phyloP scores from a whole-genome alignment of 805 yeast species.

The Millerozyma acaciae region DNA sequence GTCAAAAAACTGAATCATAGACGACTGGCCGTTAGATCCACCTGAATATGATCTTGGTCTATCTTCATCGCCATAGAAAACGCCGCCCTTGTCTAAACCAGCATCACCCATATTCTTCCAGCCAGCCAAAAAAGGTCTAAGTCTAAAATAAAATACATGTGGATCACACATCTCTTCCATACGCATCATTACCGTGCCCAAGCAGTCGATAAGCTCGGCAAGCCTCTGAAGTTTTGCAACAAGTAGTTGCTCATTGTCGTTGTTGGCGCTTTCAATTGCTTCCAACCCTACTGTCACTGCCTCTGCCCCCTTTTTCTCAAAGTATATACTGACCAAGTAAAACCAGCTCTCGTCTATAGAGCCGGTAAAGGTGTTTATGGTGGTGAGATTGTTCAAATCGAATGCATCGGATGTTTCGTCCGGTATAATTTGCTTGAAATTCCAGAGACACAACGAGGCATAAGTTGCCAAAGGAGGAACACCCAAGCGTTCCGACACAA shows the following conservation, averaged over 20 bases:
- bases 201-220: conserved; percentile 70
- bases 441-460: conserved; percentile 87
- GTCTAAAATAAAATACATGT: conserved; percentile 78
- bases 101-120: conserved; percentile 90
- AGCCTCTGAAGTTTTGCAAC: conserved; percentile 51
- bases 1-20: conserved; percentile 84
- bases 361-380: conserved; percentile 84
- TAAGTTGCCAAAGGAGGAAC: conserved; percentile 87
- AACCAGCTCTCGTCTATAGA: conserved; percentile 92
- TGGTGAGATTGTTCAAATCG: conserved; percentile 67
- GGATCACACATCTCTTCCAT: conserved; percentile 97
- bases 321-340: conserved; percentile 80
- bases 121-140: conserved; percentile 89
- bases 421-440: conserved; percentile 63
- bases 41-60: conserved; percentile 64
- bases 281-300: conserved; percentile 64
- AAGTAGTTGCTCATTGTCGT: conserved; percentile 40
- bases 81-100: conserved; percentile 69
- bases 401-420: conserved; percentile 26
- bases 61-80: conserved; percentile 66
- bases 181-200: conserved; percentile 68
- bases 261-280: conserved; percentile 56
- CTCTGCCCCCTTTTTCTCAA: conserved; percentile 78
- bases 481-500: conserved; percentile 54
- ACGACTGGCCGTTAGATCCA: conserved; percentile 92